phyloP scores from a whole-genome alignment of 2,329 filamentous ascomycete species.

The Sarocladiaceae sp. region DNA sequence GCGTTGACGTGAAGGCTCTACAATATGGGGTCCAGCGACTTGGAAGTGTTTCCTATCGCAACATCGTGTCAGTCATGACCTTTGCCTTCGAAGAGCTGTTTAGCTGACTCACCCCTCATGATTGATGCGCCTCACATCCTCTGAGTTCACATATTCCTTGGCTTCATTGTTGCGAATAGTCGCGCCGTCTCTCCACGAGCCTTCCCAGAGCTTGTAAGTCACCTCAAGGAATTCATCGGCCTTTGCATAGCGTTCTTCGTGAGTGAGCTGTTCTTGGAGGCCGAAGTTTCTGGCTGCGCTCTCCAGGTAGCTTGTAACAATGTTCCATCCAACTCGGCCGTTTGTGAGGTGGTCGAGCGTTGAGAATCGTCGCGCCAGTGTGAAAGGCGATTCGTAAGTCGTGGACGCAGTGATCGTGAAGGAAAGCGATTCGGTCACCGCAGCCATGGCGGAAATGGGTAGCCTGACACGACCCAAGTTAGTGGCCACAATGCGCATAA shows the following conservation, averaged over 20 bases:
- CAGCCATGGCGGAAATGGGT: conserved; percentile 39
- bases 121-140: conserved; percentile 30
- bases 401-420: conserved; percentile 32
- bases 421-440: conserved; percentile 37
- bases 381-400: conserved; percentile 30
- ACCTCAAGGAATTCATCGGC: conserved; percentile 44
- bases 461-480: not conserved
- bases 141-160: conserved; percentile 27
- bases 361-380: conserved; percentile 27
- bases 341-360: conserved; percentile 31
- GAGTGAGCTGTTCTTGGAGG: conserved; percentile 36
- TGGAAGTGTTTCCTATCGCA: conserved; percentile 13
- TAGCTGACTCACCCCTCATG: conserved; percentile 22
- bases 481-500: not conserved
- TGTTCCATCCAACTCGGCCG: conserved; percentile 41
- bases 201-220: conserved; percentile 46
- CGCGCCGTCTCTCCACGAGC: conserved; percentile 40
- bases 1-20: conserved; percentile 39
- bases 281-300: conserved; percentile 44
- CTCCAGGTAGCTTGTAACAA: conserved; percentile 44
- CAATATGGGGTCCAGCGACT: conserved; percentile 37
- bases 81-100: no score
- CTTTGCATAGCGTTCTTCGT: conserved; percentile 44
- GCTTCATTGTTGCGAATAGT: conserved; percentile 20
- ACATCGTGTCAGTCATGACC: no score